Base-by-base conservation (phyloP, 768 basidiomycete genomes). In the Tulasnella sp. region DNA sequence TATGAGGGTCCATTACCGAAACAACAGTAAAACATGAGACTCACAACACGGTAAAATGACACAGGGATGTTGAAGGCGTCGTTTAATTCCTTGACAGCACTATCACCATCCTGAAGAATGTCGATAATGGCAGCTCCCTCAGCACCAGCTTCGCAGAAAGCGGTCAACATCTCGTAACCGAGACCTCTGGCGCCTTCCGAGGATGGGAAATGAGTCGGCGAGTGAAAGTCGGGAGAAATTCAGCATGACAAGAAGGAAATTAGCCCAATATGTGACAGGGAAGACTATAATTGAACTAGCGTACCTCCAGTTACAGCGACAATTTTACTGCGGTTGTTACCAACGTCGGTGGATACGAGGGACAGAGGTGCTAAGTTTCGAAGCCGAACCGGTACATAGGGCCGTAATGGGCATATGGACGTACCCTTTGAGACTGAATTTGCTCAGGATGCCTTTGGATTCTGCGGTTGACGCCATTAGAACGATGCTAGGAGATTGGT, bases 231-330 rank as follows among this genome's bases (percentile, higher is more conserved):
- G n/a, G n/a, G n/a, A n/a, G n/a, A n/a, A n/a, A n/a, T n/a, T n/a
- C n/a, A n/a, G n/a, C n/a, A n/a, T n/a, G n/a, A n/a, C n/a, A n/a
- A n/a, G n/a, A n/a, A n/a, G n/a, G n/a, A n/a, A n/a, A n/a, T n/a
- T n/a, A n/a, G n/a, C n/a, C n/a, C n/a, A n/a, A n/a, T n/a, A n/a
- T n/a, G n/a, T n/a, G n/a, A n/a, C n/a, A n/a, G n/a, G n/a, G n/a
- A n/a, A n/a, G n/a, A n/a, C n/a, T n/a, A n/a, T n/a, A n/a, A n/a
- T n/a, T n/a, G n/a, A n/a, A n/a, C n/a, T n/a, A n/a, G n/a, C n/a
- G n/a, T 51, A 50, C 52, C 52, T 51, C 52, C 52, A 13, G 52
- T 53, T 15, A 33, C 46, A 20, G 28, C 52, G 19, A 52, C 48
- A 33, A 53, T 33, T 51, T 53, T 53, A 24, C 52, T 53, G 43